These are phyloP conservation scores for Suillus alpinus DNA, from an alignment of 768 basidiomycete genomes.

Conservation along the genomic window DNA sequence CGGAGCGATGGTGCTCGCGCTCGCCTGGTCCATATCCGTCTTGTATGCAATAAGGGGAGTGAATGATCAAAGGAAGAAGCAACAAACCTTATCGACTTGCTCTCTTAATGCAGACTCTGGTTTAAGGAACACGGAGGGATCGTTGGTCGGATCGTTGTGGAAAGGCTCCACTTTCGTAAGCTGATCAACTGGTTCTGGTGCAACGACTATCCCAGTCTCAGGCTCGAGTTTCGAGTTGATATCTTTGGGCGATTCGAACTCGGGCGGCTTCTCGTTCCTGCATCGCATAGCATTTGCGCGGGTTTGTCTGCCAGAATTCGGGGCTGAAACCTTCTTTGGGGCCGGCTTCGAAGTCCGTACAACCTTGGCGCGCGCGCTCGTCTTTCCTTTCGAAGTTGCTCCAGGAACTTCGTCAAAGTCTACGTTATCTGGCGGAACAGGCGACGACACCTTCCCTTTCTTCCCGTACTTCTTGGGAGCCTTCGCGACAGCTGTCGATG, in stretches of 20 bases:
- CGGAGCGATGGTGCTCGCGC: background rate
- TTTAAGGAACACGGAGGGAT: background rate
- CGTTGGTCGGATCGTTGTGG: background rate
- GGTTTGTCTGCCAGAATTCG: background rate
- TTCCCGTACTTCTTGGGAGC: constrained; percentile 31
- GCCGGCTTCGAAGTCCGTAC: constrained; percentile 14
- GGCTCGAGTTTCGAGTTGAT: background rate
- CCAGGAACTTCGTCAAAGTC: constrained; percentile 35
- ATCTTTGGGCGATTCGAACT: background rate
- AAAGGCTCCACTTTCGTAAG: background rate
- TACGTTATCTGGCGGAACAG: constrained; percentile 13
- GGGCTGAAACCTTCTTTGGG: background rate
- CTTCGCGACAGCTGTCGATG: constrained; percentile 7
- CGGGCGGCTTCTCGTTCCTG: constrained; percentile 11
- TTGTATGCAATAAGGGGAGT: background rate
- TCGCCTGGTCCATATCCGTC: background rate
- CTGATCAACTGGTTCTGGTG: background rate
- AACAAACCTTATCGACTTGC: background rate
- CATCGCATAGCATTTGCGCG: constrained; percentile 28
- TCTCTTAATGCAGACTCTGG: background rate
- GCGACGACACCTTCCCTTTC: constrained; percentile 33
- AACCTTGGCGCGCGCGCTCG: constrained; percentile 13
- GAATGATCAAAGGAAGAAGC: background rate
- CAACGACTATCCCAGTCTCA: background rate
- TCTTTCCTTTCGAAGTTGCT: background rate